Conservation (phyloP, 2,329 filamentous ascomycete species). For the Penicillium capsulatum region DNA sequence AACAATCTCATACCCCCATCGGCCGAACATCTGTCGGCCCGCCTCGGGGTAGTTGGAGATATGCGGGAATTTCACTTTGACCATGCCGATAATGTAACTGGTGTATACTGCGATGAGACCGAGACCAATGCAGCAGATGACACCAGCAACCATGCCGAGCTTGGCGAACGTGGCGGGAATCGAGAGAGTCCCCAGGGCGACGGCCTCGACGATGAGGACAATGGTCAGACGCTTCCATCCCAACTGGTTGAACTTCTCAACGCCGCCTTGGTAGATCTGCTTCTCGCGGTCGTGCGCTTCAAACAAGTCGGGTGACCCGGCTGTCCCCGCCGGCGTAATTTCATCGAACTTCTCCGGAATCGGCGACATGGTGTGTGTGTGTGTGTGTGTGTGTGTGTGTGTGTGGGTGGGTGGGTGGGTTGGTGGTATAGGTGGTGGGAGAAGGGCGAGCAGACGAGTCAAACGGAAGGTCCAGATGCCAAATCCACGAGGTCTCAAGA, state of each 20-base stretch:
- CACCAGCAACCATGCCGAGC: background rate
- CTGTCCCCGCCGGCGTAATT: too few relatives aligned
- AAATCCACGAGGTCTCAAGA: too few relatives aligned
- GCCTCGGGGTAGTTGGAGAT: background rate
- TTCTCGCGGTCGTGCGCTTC: background rate
- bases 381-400: too few relatives aligned
- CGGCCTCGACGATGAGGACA: background rate
- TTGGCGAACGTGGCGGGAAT: background rate
- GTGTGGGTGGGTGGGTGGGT: too few relatives aligned
- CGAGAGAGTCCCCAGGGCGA: background rate
- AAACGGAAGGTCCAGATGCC: too few relatives aligned
- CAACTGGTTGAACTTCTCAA: background rate
- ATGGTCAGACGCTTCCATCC: background rate
- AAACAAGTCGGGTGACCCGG: too few relatives aligned
- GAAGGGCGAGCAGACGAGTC: too few relatives aligned
- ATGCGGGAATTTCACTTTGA: background rate
- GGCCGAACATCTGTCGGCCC: background rate
- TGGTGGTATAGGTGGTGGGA: too few relatives aligned
- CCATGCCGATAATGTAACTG: background rate
- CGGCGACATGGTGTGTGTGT: too few relatives aligned
- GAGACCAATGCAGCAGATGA: background rate
- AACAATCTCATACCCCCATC: background rate
- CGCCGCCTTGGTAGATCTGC: background rate
- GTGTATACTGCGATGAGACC: background rate
- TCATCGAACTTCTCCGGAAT: too few relatives aligned